phyloP scores from a whole-genome alignment of 148 eudicot species.

The Camellia sinensis region DNA sequence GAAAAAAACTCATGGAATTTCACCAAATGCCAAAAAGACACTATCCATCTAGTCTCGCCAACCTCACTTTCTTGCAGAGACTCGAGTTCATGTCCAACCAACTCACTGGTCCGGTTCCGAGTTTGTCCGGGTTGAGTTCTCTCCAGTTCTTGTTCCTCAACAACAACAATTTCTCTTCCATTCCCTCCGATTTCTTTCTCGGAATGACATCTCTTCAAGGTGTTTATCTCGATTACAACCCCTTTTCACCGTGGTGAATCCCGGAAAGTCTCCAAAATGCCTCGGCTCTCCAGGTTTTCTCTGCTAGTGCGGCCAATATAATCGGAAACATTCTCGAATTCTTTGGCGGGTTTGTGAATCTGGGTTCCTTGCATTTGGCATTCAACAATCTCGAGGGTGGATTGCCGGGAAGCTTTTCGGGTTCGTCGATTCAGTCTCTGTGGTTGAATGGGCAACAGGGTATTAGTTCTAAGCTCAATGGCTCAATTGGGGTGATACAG shows the following conservation, averaged over 20 bases:
- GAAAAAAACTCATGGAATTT: too few species aligned
- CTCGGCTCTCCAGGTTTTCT: slow-evolving; percentile 41
- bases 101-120: slow-evolving; percentile 64
- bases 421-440: slow-evolving; percentile 49
- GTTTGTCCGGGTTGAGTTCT: slow-evolving; percentile 48
- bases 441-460: slow-evolving; percentile 75
- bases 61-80: slow-evolving; percentile 44
- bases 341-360: slow-evolving; percentile 39
- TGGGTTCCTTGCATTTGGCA: slow-evolving; percentile 48
- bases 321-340: slow-evolving; percentile 58
- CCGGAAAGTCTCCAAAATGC: slow-evolving; percentile 44
- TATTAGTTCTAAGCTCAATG: slow-evolving; percentile 39
- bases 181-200: slow-evolving; percentile 59
- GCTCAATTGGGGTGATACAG: slow-evolving; percentile 54
- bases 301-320: slow-evolving; percentile 53
- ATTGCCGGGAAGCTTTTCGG: slow-evolving; percentile 52
- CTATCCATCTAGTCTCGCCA: slow-evolving; percentile 18
- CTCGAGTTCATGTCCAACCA: slow-evolving; percentile 52
- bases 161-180: slow-evolving; percentile 42
- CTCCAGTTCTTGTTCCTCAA: slow-evolving; percentile 43
- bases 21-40: too few species aligned
- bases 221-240: slow-evolving; percentile 58
- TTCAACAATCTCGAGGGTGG: slow-evolving; percentile 54
- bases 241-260: slow-evolving; percentile 53
- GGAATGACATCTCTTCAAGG: slow-evolving; percentile 42